Evolutionary conservation across 1,284 basidiomycete genomes (phyloP).

Genomic region (Omphalotus olearius): DNA sequence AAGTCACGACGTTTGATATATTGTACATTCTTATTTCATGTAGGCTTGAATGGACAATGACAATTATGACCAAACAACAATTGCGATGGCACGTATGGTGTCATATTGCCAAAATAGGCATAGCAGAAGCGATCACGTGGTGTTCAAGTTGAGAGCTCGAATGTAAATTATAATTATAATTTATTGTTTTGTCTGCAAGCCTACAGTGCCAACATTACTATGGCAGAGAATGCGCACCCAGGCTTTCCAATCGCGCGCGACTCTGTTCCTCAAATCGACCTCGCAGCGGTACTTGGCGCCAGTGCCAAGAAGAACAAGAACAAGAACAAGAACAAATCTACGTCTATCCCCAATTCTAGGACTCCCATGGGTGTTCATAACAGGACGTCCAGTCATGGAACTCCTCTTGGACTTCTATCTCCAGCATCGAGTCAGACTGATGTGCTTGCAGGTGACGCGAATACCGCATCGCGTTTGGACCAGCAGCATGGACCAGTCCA

Average conservation of each 20-base stretch:
- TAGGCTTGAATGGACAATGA: no score
- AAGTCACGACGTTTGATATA: no score
- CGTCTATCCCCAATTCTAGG: not conserved
- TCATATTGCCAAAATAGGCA: no score
- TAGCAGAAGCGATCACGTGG: no score
- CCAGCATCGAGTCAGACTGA: constrained; percentile 12
- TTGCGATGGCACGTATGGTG: no score
- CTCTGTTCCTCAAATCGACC: constrained; percentile 8
- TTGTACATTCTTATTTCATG: no score
- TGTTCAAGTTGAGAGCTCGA: no score
- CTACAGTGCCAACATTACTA: not conserved
- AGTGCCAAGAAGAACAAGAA: constrained; percentile 9
- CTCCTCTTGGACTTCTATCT: constrained; percentile 12
- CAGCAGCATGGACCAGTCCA: not conserved
- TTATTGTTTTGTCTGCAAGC: no score
- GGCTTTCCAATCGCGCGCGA: not conserved
- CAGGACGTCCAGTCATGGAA: constrained; percentile 1
- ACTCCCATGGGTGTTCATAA: constrained; percentile 8
- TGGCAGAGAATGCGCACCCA: constrained; percentile 4
- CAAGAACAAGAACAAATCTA: constrained; percentile 7
- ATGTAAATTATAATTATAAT: no score
- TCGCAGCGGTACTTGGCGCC: not conserved
- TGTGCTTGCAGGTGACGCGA: not conserved
- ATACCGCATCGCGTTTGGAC: not conserved
- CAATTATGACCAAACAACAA: no score